Conservation (phyloP, 23 red algal species). For the Gracilaria vermiculophylla region DNA sequence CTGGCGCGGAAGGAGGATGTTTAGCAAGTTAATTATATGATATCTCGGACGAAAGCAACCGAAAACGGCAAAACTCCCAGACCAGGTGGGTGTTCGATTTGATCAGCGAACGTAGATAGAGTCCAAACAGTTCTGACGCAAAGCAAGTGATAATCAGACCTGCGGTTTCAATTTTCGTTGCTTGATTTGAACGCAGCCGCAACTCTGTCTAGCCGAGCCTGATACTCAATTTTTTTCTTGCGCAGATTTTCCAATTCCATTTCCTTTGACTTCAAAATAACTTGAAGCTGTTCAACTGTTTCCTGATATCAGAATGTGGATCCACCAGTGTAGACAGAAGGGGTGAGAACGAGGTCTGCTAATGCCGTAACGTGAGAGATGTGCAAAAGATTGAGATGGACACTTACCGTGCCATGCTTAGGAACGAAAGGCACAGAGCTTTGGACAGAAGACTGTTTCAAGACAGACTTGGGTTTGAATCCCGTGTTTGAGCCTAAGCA, state of each 20-base stretch:
- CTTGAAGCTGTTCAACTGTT: conserved; percentile 11
- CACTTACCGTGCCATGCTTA: conserved; percentile 23
- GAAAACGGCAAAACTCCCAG: too few species aligned
- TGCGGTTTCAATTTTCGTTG: background rate
- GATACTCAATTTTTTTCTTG: conserved; percentile 13
- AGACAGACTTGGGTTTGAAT: conserved; percentile 18
- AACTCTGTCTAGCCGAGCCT: conserved; percentile 21
- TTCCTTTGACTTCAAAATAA: conserved; percentile 10
- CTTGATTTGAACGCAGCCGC: background rate
- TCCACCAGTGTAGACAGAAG: too few species aligned
- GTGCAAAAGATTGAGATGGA: background rate
- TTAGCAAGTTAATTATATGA: too few species aligned
- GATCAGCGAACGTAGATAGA: too few species aligned
- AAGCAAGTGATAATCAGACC: too few species aligned
- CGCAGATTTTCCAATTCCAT: background rate
- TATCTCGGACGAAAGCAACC: too few species aligned
- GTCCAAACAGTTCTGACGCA: too few species aligned
- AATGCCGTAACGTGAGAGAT: too few species aligned
- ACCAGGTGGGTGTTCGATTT: too few species aligned
- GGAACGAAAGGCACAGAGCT: background rate
- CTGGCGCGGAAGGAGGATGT: too few species aligned
- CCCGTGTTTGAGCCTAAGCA: background rate
- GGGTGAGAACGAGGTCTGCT: too few species aligned
- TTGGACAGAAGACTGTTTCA: background rate
- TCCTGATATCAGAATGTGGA: background rate